phyloP scores from a whole-genome alignment of 2,329 filamentous ascomycete species.

The Pochonia chlamydosporia region DNA sequence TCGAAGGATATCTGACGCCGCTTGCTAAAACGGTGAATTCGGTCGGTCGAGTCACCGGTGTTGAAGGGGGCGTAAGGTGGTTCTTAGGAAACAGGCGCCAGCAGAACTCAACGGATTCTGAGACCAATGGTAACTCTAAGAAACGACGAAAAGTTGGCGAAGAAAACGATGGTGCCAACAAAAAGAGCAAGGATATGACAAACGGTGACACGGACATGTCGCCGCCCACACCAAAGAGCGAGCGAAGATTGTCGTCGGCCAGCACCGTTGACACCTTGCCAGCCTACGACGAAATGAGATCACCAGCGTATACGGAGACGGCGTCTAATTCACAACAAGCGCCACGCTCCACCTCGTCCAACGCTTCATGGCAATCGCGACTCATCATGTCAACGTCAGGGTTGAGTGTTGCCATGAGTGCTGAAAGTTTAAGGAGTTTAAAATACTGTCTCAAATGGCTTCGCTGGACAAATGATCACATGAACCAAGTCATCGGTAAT shows the following conservation, averaged over 20 bases:
- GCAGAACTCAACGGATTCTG: conserved; percentile 39
- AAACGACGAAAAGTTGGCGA: conserved; percentile 54
- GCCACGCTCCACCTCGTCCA: conserved; percentile 23
- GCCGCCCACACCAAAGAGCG: conserved; percentile 22
- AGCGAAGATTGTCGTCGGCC: conserved; percentile 55
- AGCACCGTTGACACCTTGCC: conserved; percentile 72
- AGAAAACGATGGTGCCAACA: conserved; percentile 24
- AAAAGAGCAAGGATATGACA: conserved; percentile 7
- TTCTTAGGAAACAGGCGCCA: conserved; percentile 61
- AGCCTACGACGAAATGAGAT: conserved; percentile 74
- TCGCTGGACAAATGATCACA: conserved; percentile 73
- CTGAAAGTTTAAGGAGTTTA: conserved; percentile 76
- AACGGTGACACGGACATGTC: conserved; percentile 16
- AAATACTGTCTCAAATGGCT: conserved; percentile 81
- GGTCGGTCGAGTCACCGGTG: conserved; percentile 77
- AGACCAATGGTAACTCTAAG: conserved; percentile 40
- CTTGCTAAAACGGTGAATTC: conserved; percentile 82
- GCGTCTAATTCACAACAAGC: conserved; percentile 24
- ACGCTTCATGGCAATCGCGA: conserved; percentile 66
- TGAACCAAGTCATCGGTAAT: conserved; percentile 68
- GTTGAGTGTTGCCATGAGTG: conserved; percentile 84
- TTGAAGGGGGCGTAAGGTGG: conserved; percentile 81
- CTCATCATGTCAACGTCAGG: conserved; percentile 88
- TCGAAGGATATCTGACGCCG: conserved; percentile 82
- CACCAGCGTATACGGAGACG: conserved; percentile 67